Evolutionary conservation across 225 moss, liverwort and hornwort species (phyloP).

Genomic region (Anthoceros angustus): DNA sequence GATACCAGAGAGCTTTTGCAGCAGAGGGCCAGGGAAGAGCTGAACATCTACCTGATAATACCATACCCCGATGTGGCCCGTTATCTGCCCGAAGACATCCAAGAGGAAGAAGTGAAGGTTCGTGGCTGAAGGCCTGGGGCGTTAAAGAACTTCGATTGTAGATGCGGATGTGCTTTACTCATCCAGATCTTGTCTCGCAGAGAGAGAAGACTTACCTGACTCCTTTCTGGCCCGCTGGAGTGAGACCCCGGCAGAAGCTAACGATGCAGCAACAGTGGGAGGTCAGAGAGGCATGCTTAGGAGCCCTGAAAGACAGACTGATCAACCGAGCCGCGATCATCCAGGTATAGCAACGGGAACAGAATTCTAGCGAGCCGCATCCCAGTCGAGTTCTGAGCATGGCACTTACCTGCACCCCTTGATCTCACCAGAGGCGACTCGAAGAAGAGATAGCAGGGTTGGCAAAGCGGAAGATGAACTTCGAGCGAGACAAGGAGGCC

Average conservation of each 20-base stretch:
- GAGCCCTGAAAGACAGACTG: constrained; percentile 29
- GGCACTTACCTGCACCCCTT: too few relatives aligned
- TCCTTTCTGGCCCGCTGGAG: constrained; percentile 39
- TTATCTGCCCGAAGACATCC: constrained; percentile 22
- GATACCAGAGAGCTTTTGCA: constrained; percentile 30
- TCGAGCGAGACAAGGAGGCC: constrained; percentile 62
- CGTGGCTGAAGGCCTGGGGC: too few relatives aligned
- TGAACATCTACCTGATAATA: constrained; percentile 42
- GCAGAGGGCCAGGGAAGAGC: constrained; percentile 46
- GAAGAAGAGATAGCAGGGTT: constrained; percentile 41
- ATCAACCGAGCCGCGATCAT: constrained; percentile 47
- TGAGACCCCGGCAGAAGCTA: constrained; percentile 63
- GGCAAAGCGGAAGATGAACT: constrained; percentile 38
- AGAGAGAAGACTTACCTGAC: constrained; percentile 54
- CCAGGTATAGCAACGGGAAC: constrained; percentile 11
- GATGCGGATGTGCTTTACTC: too few relatives aligned
- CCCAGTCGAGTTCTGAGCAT: too few relatives aligned
- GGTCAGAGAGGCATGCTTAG: constrained; percentile 49
- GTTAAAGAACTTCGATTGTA: too few relatives aligned
- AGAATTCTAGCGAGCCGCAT: too few relatives aligned
- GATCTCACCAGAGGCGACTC: constrained; percentile 16
- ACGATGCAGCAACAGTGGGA: constrained; percentile 50
- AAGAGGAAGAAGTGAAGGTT: constrained; percentile 43
- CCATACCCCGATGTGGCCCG: constrained; percentile 50
- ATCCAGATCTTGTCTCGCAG: too few relatives aligned